Conservation (phyloP, 1,139 yeast genomes). For the Nakaseomyces nivariensis region DNA sequence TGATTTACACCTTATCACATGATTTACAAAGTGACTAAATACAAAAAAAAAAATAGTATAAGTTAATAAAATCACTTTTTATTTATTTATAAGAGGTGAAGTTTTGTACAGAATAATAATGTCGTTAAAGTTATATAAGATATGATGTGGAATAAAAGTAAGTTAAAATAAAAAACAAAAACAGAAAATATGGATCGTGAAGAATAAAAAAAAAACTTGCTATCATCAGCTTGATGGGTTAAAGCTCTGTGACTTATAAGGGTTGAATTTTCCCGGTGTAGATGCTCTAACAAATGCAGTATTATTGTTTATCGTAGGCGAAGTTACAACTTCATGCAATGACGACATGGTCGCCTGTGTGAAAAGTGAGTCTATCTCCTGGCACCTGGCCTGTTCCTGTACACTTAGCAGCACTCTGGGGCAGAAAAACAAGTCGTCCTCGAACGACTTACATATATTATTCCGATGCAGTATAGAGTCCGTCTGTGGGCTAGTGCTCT, state of each 20-base stretch:
- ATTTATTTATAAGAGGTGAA: too few species aligned
- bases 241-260: constrained; percentile 30
- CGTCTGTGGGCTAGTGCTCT: constrained; percentile 3
- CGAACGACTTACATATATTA: constrained; percentile 21
- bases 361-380: constrained; percentile 17
- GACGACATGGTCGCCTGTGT: constrained; percentile 5
- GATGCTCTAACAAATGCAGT: constrained; percentile 7
- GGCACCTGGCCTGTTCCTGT: constrained; percentile 18
- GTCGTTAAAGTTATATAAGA: too few species aligned
- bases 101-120: too few species aligned
- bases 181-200: background rate
- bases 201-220: background rate
- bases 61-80: too few species aligned
- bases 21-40: too few species aligned
- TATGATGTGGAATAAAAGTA: background rate
- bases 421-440: constrained; percentile 25
- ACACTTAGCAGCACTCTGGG: constrained; percentile 19
- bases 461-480: constrained; percentile 14
- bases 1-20: too few species aligned
- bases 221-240: constrained; percentile 10
- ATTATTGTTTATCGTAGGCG: background rate
- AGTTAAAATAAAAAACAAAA: background rate
- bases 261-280: constrained; percentile 17
- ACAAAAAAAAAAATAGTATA: too few species aligned
- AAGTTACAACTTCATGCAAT: background rate